A percentile compares a stretch with the other conserved stretches of the same genome.
phyloP scores from a whole-genome alignment of 352 stramenopile genomes.

The Albugo candida region DNA sequence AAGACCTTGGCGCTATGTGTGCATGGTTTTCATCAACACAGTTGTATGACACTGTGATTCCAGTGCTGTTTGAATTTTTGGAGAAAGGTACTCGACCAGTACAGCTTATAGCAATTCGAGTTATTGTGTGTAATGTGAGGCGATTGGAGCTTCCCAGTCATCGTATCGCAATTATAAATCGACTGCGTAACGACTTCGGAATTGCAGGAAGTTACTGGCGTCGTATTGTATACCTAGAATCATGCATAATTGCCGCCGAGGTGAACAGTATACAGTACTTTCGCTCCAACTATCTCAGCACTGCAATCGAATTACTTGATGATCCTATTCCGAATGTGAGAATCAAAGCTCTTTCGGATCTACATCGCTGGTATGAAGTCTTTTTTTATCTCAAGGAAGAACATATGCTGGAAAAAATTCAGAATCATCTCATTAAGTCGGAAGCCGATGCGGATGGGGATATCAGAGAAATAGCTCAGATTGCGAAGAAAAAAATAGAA shows the following conservation, averaged over 20 bases:
- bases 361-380: constrained; percentile 43
- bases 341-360: constrained; percentile 39
- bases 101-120: constrained; percentile 38
- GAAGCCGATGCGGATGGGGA: constrained; percentile 45
- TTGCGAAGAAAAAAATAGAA: constrained; percentile 7
- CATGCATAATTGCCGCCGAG: constrained; percentile 29
- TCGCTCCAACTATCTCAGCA: constrained; percentile 49
- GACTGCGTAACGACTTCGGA: constrained; percentile 46
- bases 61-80: constrained; percentile 58
- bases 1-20: constrained; percentile 35
- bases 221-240: constrained; percentile 51
- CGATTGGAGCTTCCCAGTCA: constrained; percentile 45
- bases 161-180: constrained; percentile 45
- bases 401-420: constrained; percentile 53
- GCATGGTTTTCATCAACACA: constrained; percentile 32
- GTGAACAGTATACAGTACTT: constrained; percentile 62
- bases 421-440: constrained; percentile 36
- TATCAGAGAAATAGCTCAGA: constrained; percentile 21
- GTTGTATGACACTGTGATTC: constrained; percentile 53
- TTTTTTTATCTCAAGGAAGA: constrained; percentile 34
- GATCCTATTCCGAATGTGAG: constrained; percentile 55
- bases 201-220: constrained; percentile 58
- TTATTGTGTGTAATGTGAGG: constrained; percentile 45
- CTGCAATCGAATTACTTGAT: constrained; percentile 54
- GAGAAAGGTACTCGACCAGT: constrained; percentile 56